phyloP scores from a whole-genome alignment of 1,284 basidiomycete genomes.

The Trametes sp. region DNA sequence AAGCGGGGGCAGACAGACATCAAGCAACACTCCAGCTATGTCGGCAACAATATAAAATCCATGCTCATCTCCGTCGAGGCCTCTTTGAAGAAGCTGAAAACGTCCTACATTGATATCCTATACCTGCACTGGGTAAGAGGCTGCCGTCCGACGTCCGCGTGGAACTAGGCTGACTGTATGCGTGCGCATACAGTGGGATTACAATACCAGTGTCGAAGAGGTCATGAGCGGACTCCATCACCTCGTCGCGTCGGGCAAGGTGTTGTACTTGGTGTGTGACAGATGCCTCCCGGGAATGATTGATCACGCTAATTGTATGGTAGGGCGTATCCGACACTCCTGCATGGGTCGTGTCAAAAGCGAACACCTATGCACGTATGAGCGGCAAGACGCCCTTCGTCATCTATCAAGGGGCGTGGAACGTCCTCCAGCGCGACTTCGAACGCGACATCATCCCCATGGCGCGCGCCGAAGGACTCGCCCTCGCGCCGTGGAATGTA shows the following conservation, averaged over 20 bases:
- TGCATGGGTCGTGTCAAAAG: conserved; percentile 60
- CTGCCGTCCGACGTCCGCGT: neutral
- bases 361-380: conserved; percentile 58
- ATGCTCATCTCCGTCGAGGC: conserved; percentile 50
- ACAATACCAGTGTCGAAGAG: conserved; percentile 50
- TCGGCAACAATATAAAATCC: conserved; percentile 55
- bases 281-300: neutral
- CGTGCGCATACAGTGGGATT: conserved; percentile 43
- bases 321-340: conserved; percentile 52
- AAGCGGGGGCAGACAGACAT: conserved; percentile 31
- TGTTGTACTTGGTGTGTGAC: conserved; percentile 50
- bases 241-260: conserved; percentile 49
- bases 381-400: conserved; percentile 58
- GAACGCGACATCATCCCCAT: conserved; percentile 5
- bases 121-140: conserved; percentile 5
- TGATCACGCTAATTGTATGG: conserved; percentile 1
- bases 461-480: neutral
- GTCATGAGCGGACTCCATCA: conserved; percentile 55
- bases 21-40: conserved; percentile 37
- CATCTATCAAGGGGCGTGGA: conserved; percentile 65
- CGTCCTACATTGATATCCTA: conserved; percentile 55
- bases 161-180: conserved; percentile 42
- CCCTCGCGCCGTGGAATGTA: conserved; percentile 10
- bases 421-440: conserved; percentile 41
- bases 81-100: conserved; percentile 61